Evolutionary conservation across 129 eudicot genomes (phyloP), one percentile per base, ranked within the genome.

Genomic region (Artemisia tridentata): DNA sequence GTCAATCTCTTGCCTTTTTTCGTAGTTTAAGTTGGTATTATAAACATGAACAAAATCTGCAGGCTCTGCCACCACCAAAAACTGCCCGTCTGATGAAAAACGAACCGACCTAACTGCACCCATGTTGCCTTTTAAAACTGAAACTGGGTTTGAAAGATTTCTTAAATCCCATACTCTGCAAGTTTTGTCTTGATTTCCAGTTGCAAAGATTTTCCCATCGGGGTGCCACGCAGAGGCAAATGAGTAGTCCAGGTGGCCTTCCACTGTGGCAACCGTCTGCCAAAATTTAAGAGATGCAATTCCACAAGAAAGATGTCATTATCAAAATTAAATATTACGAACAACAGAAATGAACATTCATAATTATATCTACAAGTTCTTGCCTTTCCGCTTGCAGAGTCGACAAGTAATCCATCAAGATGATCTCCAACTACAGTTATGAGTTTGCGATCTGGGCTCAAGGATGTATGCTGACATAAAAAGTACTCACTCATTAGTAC

Each of bases 181-280:
- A 13, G 98, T 92, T 72, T 88, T 92, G 84, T 92, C 98, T 51
- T 92, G 98, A 65, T 88, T 92, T 34, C 98, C 96, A 4, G 96
- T 88, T 17, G 96, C 96, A 71, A 92, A 84, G 61, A 76, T 81
- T 10, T 12, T 71, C 14, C 68, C 68, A 31, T 63, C 68, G 1
- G 68, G 97, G 72, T 87, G 86, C 97, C 97, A 90, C 25, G 95
- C 95, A 0, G 98, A 84, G 0, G 98, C 96, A 19, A 92, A 92
- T 5, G 98, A 92, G 82, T 75, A 92, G 85, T 92, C 98, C 3
- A 79, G 84, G 75, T 92, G 96, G 29, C 98, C 98, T 55, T 69
- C 84, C 27, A 92, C 79, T 19, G 95, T 71, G 18, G 82, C 82
- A 14, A 92, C 78, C 9, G 85, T 86, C 98, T 92, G 88, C 16